phyloP scores from a whole-genome alignment of 1,284 basidiomycete species.

The Heliocybe sulcata region DNA sequence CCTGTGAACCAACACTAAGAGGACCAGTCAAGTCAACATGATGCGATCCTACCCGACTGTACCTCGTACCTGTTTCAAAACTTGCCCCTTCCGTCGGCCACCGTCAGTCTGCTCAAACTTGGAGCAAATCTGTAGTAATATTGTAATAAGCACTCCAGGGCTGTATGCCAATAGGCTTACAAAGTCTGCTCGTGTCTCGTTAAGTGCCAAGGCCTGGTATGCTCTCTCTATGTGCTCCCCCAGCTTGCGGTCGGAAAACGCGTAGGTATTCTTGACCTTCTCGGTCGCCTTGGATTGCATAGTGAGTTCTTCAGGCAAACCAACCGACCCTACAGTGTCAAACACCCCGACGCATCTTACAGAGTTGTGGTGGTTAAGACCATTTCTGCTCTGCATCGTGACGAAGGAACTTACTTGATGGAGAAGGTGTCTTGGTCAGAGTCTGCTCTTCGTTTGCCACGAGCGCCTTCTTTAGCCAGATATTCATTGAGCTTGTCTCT shows the following conservation, averaged over 20 bases:
- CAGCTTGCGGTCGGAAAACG: slow-evolving; percentile 50
- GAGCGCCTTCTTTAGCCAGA: slow-evolving; percentile 35
- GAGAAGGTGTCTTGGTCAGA: slow-evolving; percentile 41
- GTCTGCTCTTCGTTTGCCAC: slow-evolving; percentile 43
- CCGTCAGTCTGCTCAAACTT: slow-evolving; percentile 53
- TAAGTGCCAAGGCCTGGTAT: slow-evolving; percentile 60
- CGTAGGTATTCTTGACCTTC: slow-evolving; percentile 44
- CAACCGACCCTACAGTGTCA: slow-evolving; percentile 65
- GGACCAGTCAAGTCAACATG: slow-evolving; percentile 5
- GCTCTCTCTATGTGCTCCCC: slow-evolving; percentile 58
- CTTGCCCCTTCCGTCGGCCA: slow-evolving; percentile 46
- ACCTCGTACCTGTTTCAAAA: slow-evolving; percentile 50
- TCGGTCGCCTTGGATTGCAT: slow-evolving; percentile 29
- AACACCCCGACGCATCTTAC: slow-evolving; percentile 63
- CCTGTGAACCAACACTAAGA: slow-evolving; percentile 63
- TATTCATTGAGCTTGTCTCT: slow-evolving; percentile 29
- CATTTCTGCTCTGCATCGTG: slow-evolving; percentile 4
- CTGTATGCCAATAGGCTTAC: slow-evolving; percentile 28
- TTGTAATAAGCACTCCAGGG: neutral
- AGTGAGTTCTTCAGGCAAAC: slow-evolving; percentile 56
- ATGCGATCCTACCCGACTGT: neutral
- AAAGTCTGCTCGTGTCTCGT: slow-evolving; percentile 60
- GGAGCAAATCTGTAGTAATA: slow-evolving; percentile 39
- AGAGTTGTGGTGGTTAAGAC: slow-evolving; percentile 3
- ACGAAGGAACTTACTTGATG: slow-evolving; percentile 45